phyloP scores from a whole-genome alignment of 1,284 basidiomycete genomes.

The Ustilago trichophora region DNA sequence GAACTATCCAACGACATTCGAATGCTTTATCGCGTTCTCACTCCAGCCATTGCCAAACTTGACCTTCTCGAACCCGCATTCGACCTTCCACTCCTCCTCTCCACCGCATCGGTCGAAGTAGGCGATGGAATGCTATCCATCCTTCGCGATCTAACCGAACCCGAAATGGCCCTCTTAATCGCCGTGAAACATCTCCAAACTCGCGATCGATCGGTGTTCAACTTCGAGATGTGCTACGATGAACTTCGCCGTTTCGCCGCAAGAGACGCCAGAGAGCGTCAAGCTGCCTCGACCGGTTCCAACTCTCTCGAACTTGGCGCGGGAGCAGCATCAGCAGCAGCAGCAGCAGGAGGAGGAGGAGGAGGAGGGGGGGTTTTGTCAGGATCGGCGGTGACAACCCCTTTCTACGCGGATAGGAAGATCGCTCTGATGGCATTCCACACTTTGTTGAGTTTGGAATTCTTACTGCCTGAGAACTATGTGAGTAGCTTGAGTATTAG shows the following conservation, averaged over 20 bases:
- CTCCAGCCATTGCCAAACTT: too few relatives aligned
- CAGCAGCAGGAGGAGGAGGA: too few relatives aligned
- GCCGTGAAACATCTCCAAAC: constrained; percentile 60
- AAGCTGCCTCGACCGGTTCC: constrained; percentile 7
- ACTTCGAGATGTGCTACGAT: constrained; percentile 63
- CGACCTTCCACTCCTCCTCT: constrained; percentile 14
- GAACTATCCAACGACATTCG: constrained; percentile 52
- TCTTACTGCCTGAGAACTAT: constrained; percentile 29
- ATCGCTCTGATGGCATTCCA: constrained; percentile 40
- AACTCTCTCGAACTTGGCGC: neutral
- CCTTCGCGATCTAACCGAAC: constrained; percentile 48
- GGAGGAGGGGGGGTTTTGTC: neutral
- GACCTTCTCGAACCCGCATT: constrained; percentile 5
- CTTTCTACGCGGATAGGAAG: constrained; percentile 37
- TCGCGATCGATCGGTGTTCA: constrained; percentile 55
- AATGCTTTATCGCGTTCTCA: constrained; percentile 38
- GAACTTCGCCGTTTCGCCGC: constrained; percentile 53
- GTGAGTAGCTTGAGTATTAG: constrained; percentile 19
- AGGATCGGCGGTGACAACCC: constrained; percentile 12
- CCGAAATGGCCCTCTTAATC: constrained; percentile 59
- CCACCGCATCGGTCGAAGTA: constrained; percentile 16
- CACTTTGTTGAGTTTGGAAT: constrained; percentile 23
- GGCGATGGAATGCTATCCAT: constrained; percentile 13
- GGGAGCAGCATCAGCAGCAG: too few relatives aligned
- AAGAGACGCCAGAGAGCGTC: constrained; percentile 20